Evolutionary conservation across 495 filamentous ascomycete species (phyloP), one percentile per base, ranked within the genome.

Genomic region (Hypoxylon crocopeplum): DNA sequence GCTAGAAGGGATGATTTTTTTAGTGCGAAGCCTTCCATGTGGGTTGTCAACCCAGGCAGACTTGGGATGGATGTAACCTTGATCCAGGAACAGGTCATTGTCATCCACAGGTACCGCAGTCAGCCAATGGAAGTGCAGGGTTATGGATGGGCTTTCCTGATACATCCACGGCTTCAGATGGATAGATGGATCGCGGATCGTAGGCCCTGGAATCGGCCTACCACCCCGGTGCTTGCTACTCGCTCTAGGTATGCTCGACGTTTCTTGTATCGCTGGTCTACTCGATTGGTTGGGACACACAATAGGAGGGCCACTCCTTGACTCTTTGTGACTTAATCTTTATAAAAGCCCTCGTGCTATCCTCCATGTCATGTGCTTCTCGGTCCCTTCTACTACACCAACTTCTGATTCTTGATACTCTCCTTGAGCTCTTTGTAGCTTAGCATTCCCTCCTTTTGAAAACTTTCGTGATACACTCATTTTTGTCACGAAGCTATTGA

Each of bases 381-480:
- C 22, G 24, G 16, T n/a, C 25, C 36, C 46, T 33, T 46, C 29
- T 42, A 32, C 6, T 30, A 30, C 19, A 44, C 39, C 47, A 55
- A 38, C 42, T 67, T 67, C 51, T 61, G 59, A 57, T 66, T 53
- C 58, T 59, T 20, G 19, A 36, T 48, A 63, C 60, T 50, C 19
- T 59, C 47, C 55, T 64, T 66, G 15, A 27, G 51, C 62, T 64
- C 41, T 54, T 53, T 24, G 51, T 68, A 57, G 65, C 68, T n/a
- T 63, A 56, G 17, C 45, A 50, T 57, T 67, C 66, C 37, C 64
- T 69, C 52, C 25, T 65, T 66, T 57, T 33, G 33, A 59, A 56
- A 37, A 44, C 49, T 59, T 48, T 44, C 38, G 67, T 62, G 56
- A 59, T 57, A 65, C 64, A 68, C 41, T 68, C 64, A 39, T 68